phyloP scores from a whole-genome alignment of 2,329 filamentous ascomycete species.

The Curvularia lunata region DNA sequence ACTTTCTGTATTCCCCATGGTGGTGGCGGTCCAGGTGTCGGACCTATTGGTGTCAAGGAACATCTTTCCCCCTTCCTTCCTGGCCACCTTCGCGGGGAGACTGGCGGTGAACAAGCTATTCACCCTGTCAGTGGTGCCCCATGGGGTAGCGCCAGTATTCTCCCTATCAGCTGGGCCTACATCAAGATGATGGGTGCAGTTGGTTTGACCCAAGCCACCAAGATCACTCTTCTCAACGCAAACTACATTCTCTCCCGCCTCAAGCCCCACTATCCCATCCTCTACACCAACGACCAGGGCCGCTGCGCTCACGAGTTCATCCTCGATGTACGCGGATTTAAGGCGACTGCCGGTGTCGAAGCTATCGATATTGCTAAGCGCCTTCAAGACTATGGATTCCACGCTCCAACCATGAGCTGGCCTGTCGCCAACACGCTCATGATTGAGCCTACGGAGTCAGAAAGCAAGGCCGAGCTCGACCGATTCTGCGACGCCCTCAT shows the following conservation, averaged over 20 bases:
- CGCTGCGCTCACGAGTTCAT: slow-evolving; percentile 98
- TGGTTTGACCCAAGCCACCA: slow-evolving; percentile 86
- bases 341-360: slow-evolving; percentile 81
- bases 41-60: slow-evolving; percentile 88
- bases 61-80: slow-evolving; percentile 81
- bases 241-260: slow-evolving; percentile 95
- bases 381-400: slow-evolving; percentile 96
- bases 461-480: slow-evolving; percentile 90
- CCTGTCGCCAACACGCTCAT: slow-evolving; percentile 94
- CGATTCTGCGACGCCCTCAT: slow-evolving; percentile 91
- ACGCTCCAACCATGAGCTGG: slow-evolving; percentile 97
- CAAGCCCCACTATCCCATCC: slow-evolving; percentile 82
- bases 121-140: slow-evolving; percentile 80
- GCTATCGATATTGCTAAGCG: slow-evolving; percentile 96
- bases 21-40: slow-evolving; percentile 90
- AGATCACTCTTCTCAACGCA: slow-evolving; percentile 91
- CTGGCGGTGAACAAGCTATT: slow-evolving; percentile 64
- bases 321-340: slow-evolving; percentile 84
- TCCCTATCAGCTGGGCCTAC: slow-evolving; percentile 94
- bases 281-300: slow-evolving; percentile 89
- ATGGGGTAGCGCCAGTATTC: slow-evolving; percentile 87
- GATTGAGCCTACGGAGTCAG: slow-evolving; percentile 96
- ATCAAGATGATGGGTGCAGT: slow-evolving; percentile 89
- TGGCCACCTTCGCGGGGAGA: slow-evolving; percentile 67
- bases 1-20: slow-evolving; percentile 98